Percentiles rank a stretch among this genome's conserved stretches.
phyloP scores from a whole-genome alignment of 139 green algal genomes.

The Chlorella sp. region DNA sequence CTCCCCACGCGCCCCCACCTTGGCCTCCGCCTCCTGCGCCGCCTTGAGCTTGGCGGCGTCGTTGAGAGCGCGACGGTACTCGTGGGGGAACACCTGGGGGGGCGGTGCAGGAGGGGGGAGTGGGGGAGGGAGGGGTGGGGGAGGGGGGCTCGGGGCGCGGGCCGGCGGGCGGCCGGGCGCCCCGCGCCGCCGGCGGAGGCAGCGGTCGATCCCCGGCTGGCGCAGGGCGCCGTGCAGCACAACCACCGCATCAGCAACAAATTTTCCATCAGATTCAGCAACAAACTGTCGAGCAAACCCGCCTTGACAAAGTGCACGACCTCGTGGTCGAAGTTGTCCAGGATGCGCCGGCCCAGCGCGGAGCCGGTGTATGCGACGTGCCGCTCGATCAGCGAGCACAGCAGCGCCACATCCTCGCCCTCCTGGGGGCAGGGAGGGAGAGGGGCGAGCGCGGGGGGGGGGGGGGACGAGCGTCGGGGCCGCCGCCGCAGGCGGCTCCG shows the following conservation, averaged over 20 bases:
- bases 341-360: constrained; percentile 58
- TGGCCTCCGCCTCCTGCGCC: constrained; percentile 59
- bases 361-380: constrained; percentile 84
- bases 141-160: neutral
- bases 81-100: constrained; percentile 68
- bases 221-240: no score
- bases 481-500: no score
- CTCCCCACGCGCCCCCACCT: constrained; percentile 52
- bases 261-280: no score
- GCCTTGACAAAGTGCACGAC: constrained; percentile 73
- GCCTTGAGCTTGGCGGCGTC: constrained; percentile 52
- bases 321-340: constrained; percentile 72
- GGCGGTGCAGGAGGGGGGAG: neutral
- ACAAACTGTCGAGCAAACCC: constrained; percentile 39
- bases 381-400: constrained; percentile 80
- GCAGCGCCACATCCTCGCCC: constrained; percentile 57
- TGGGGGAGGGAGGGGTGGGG: neutral
- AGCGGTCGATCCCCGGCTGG: no score
- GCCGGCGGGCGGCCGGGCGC: no score
- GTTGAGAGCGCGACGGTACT: constrained; percentile 71
- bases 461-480: no score
- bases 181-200: no score
- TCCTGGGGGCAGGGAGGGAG: neutral
- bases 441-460: neutral
- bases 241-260: no score